Conservation (phyloP, 2,329 filamentous ascomycete species). For the Dendryphion nanum region DNA sequence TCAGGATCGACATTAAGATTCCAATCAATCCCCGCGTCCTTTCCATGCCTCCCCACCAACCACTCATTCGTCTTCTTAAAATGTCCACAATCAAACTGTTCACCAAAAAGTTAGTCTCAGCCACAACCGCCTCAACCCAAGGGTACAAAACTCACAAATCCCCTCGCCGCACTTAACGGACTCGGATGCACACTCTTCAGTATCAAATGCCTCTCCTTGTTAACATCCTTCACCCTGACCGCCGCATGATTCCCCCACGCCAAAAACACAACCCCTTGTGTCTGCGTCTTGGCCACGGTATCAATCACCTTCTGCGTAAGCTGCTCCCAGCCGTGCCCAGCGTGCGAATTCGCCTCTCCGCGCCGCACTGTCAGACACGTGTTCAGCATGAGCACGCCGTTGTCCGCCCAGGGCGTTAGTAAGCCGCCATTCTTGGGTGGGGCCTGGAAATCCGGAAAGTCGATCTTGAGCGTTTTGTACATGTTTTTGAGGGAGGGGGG, state of each 20-base stretch:
- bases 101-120: conserved; percentile 38
- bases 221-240: conserved; percentile 72
- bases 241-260: conserved; percentile 89
- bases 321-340: conserved; percentile 84
- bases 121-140: neutral
- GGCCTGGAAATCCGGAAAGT: conserved; percentile 76
- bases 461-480: conserved; percentile 81
- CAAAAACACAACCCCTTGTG: conserved; percentile 84
- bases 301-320: conserved; percentile 94
- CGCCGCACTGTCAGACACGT: conserved; percentile 92
- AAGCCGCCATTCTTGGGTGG: conserved; percentile 79
- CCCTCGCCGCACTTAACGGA: conserved; percentile 78
- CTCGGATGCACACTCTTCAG: conserved; percentile 88
- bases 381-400: conserved; percentile 89
- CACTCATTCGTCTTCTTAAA: conserved; percentile 83
- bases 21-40: conserved; percentile 84
- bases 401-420: conserved; percentile 89
- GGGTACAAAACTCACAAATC: conserved; percentile 62
- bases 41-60: conserved; percentile 75
- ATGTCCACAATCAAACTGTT: conserved; percentile 71
- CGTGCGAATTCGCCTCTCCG: conserved; percentile 82
- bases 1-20: conserved; percentile 55
- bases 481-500: conserved; percentile 93
- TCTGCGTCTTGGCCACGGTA: conserved; percentile 73
- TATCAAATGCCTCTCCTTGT: conserved; percentile 73